Percentiles rank a stretch among this genome's conserved stretches.
These are phyloP conservation scores for Didymella exigua DNA, from an alignment of 2,329 filamentous ascomycete genomes.

Conservation along the genomic window DNA sequence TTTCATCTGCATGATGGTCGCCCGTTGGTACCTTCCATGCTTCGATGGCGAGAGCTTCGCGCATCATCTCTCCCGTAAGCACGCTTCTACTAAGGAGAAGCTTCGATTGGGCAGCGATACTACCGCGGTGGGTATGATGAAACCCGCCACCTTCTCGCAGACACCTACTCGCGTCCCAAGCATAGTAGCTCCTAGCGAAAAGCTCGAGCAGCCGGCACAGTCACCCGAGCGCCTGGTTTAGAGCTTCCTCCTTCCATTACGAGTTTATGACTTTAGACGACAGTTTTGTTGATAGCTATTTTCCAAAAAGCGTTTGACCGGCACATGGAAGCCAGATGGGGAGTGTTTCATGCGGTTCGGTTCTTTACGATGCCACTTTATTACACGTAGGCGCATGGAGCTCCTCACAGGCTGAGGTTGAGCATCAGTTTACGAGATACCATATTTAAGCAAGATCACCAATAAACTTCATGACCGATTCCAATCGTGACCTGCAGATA, in stretches of 20 bases:
- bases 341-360: constrained; percentile 3
- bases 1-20: constrained; percentile 49
- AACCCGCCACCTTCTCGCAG: constrained; percentile 7
- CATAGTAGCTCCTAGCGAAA: constrained; percentile 9
- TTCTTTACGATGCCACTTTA: constrained; percentile 13
- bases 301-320: background rate
- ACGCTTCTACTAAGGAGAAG: constrained; percentile 10
- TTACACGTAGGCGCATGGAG: constrained; percentile 36
- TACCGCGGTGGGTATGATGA: constrained; percentile 3
- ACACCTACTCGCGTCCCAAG: constrained; percentile 9
- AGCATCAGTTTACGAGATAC: constrained; percentile 38
- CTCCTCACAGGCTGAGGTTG: constrained; percentile 33
- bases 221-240: constrained; percentile 22
- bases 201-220: constrained; percentile 25
- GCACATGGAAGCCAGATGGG: background rate
- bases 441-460: constrained; percentile 6
- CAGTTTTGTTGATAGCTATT: background rate
- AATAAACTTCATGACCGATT: background rate
- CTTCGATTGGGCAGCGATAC: constrained; percentile 14
- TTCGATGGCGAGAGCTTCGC: constrained; percentile 32
- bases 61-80: constrained; percentile 10
- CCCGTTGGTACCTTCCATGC: constrained; percentile 41
- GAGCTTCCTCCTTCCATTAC: background rate
- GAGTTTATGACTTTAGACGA: background rate
- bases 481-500: background rate